phyloP scores from a whole-genome alignment of 228 moss, liverwort and hornwort species.

The Sphagnum magellanicum region DNA sequence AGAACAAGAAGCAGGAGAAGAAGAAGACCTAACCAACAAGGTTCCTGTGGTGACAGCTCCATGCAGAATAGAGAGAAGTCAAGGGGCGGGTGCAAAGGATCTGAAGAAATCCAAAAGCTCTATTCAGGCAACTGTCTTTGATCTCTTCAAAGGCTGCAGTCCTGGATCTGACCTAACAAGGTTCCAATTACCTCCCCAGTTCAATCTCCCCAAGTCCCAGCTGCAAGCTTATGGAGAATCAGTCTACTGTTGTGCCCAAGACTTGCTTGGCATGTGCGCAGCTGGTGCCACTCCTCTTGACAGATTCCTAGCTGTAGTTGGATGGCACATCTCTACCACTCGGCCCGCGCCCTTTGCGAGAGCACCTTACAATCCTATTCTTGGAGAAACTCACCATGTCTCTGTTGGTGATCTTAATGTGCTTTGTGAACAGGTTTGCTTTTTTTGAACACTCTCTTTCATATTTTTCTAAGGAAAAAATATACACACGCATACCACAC shows the following conservation, averaged over 20 bases:
- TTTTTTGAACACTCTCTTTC: too few species aligned
- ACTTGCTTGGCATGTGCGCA: conserved; percentile 59
- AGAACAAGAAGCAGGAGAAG: too few species aligned
- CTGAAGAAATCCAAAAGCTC: too few species aligned
- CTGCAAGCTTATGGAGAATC: conserved; percentile 71
- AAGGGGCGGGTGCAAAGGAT: too few species aligned
- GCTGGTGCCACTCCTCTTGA: conserved; percentile 42
- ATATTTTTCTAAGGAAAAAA: too few species aligned
- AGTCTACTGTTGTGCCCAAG: conserved; percentile 64
- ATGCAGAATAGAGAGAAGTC: too few species aligned
- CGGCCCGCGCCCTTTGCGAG: conserved; percentile 54
- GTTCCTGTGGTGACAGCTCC: too few species aligned
- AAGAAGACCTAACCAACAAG: too few species aligned
- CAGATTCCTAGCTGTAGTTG: conserved; percentile 65
- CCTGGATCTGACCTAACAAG: conserved; percentile 59
- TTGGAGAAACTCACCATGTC: conserved; percentile 84
- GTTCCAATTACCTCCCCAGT: conserved; percentile 65
- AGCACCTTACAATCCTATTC: conserved; percentile 79
- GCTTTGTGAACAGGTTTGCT: conserved; percentile 64
- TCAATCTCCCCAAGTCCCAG: conserved; percentile 92
- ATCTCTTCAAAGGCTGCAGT: conserved; percentile 45
- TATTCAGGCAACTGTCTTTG: background rate
- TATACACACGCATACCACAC: too few species aligned
- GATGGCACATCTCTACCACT: conserved; percentile 69
- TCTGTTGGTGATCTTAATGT: conserved; percentile 63